Percentiles rank a stretch among this genome's conserved stretches.
Conservation (phyloP, 306 rosid species). For the cucumber (Cucumis sativus) region DNA sequence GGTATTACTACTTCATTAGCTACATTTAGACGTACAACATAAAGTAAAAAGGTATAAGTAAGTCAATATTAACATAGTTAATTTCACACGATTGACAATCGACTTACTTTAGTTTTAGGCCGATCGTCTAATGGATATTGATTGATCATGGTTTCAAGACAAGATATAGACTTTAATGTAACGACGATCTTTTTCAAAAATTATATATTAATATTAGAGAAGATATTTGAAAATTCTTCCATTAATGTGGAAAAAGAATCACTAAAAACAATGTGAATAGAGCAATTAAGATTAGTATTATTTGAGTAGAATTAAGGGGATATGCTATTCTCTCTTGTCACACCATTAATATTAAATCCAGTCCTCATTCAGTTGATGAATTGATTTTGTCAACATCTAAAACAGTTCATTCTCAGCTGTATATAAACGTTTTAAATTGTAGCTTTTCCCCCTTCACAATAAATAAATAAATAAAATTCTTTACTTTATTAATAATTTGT, state of each 20-base stretch:
- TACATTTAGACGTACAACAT: too few species aligned
- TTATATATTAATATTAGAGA: not conserved
- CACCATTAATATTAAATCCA: not conserved
- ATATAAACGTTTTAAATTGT: not conserved
- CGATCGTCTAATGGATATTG: not conserved
- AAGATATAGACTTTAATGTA: not conserved
- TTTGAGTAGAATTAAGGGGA: not conserved
- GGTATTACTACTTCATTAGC: too few species aligned
- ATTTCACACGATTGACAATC: not conserved
- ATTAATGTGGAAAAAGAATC: not conserved
- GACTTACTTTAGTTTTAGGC: not conserved
- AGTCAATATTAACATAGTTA: not conserved
- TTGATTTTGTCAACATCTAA: not conserved
- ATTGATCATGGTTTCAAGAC: not conserved
- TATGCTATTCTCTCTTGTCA: constrained; percentile 6
- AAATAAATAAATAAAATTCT: too few species aligned
- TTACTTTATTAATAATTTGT: too few species aligned
- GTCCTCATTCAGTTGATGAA: constrained; percentile 6
- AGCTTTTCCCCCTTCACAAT: not conserved
- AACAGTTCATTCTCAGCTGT: not conserved
- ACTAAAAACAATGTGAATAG: not conserved
- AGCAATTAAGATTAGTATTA: not conserved
- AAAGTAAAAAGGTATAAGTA: too few species aligned
- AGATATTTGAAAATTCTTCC: not conserved
- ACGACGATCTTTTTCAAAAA: not conserved